These are phyloP conservation scores for Thermothielavioides terrestris DNA, from an alignment of 495 filamentous ascomycete species.

Conservation along the genomic window DNA sequence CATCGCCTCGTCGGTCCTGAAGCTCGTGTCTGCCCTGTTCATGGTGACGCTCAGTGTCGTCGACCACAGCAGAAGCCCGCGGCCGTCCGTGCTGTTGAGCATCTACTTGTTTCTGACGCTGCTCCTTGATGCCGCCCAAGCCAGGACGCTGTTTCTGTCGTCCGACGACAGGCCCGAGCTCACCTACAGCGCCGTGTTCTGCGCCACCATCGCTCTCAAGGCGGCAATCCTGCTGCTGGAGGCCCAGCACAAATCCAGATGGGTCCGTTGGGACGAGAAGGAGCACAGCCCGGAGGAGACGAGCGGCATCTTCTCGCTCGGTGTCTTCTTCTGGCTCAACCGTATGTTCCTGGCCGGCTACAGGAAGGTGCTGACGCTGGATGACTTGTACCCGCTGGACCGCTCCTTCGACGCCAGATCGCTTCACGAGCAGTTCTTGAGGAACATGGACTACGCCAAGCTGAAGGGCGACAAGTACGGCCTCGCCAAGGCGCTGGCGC, in stretches of 20 bases:
- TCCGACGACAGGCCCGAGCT: constrained; percentile 23
- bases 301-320: constrained; percentile 34
- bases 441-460: constrained; percentile 3
- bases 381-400: constrained; percentile 19
- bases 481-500: constrained; percentile 13
- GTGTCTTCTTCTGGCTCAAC: constrained; percentile 21
- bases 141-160: constrained; percentile 52
- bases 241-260: constrained; percentile 42
- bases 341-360: constrained; percentile 16
- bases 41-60: too few relatives aligned
- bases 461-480: constrained; percentile 7
- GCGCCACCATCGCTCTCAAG: constrained; percentile 40
- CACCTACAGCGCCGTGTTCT: constrained; percentile 38
- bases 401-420: constrained; percentile 23
- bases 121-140: constrained; percentile 48
- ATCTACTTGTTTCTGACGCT: constrained; percentile 51
- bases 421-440: not conserved
- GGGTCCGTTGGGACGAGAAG: constrained; percentile 19
- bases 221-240: constrained; percentile 44
- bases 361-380: constrained; percentile 8
- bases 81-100: constrained; percentile 53
- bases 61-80: too few relatives aligned
- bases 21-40: too few relatives aligned
- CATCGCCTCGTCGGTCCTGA: too few relatives aligned
- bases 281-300: constrained; percentile 46